These are phyloP conservation scores for Saposhnikovia divaricata DNA, from an alignment of 129 eudicot genomes.

Conservation along the genomic window DNA sequence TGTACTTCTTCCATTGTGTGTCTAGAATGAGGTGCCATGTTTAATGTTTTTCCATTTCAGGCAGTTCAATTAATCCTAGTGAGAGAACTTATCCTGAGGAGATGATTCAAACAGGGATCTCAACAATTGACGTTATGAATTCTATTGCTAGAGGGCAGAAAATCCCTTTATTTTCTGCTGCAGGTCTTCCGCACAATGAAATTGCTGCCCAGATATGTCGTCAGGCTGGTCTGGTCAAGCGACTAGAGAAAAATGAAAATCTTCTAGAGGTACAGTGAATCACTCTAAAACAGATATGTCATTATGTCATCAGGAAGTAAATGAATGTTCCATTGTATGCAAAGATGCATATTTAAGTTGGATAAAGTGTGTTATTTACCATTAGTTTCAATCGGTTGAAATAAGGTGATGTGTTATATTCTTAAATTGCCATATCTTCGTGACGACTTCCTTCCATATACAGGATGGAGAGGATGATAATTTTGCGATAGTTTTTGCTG, in stretches of 20 bases:
- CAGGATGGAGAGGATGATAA: slow-evolving; percentile 79
- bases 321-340: too few species aligned
- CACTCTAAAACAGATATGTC: too few species aligned
- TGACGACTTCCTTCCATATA: background rate
- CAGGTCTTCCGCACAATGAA: slow-evolving; percentile 99
- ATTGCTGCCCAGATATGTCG: slow-evolving; percentile 99
- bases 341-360: too few species aligned
- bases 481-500: slow-evolving; percentile 97
- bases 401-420: too few species aligned
- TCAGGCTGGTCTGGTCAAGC: slow-evolving; percentile 97
- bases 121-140: slow-evolving; percentile 97
- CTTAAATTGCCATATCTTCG: too few species aligned
- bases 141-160: slow-evolving; percentile 99
- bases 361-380: too few species aligned
- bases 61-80: slow-evolving; percentile 93
- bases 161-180: slow-evolving; percentile 97
- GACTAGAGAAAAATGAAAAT: slow-evolving; percentile 76
- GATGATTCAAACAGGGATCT: slow-evolving; percentile 98
- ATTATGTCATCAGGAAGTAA: too few species aligned
- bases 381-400: too few species aligned
- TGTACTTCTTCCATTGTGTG: background rate
- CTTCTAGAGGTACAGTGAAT: slow-evolving; percentile 61
- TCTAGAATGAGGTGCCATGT: background rate
- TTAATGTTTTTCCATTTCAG: slow-evolving; percentile 17
- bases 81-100: slow-evolving; percentile 98